Evolutionary conservation across 306 rosid genomes (phyloP), one percentile per base, ranked within the genome.

Genomic region (Medicago arabica): DNA sequence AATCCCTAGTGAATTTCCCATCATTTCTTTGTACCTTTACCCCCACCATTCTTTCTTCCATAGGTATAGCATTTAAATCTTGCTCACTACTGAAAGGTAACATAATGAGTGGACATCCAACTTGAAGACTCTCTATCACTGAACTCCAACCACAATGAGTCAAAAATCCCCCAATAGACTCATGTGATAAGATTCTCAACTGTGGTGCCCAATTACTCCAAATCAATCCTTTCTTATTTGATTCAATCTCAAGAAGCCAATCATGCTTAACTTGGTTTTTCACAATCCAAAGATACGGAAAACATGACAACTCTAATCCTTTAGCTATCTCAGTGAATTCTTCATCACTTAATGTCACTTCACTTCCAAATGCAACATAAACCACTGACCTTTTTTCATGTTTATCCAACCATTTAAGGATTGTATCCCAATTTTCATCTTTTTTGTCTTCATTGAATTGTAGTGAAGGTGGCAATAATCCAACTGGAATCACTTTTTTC

Each of bases 141-240:
- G 28, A 83, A 47, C 80, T 66, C 87, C 84, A 83, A 49, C 87
- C 87, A 10, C 75, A 71, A 25, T 79, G 84, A 13, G 69, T 70
- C 61, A 83, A 28, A 28, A 79, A 79, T 31, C 84, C 84, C 6
- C 87, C 87, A 3, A 83, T 50, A 2, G 79, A 71, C 6, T 71
- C 28, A 16, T 83, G 87, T 0, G 54, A 38, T 40, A 83, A 67
- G 49, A 83, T 70, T 12, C 54, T 79, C 40, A 75, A 4, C 57
- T 83, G 87, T 0, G 87, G 84, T 7, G 55, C 81, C 87, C 84
- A 79, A 0, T 9, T 47, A 0, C 8, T 79, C 62, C 81, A 70
- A 47, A 83, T 59, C 10, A 70, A 0, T 5, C 84, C 81, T 1
- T 18, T 55, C 7, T 53, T 61, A 57, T 25, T 70, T n/a, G 50